Evolutionary conservation across 139 green algal genomes (phyloP).

Genomic region (Closterium sp.): DNA sequence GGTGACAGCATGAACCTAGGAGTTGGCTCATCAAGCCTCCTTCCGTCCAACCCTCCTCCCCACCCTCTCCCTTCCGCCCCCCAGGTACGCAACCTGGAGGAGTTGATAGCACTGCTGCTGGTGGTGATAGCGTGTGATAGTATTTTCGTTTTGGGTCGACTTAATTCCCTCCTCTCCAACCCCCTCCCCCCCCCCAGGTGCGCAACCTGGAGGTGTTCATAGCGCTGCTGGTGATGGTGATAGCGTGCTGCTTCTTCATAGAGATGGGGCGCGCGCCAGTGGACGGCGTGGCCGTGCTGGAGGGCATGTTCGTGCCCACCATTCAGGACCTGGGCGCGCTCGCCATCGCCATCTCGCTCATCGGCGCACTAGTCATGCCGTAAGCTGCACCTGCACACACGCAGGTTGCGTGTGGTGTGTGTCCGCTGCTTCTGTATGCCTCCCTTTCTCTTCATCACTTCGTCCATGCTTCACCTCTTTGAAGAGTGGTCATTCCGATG

Average conservation of each 20-base stretch:
- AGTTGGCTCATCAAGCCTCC: too few relatives aligned
- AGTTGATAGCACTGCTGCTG: too few relatives aligned
- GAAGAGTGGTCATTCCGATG: too few relatives aligned
- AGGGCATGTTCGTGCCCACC: slow-evolving; percentile 64
- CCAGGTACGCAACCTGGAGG: too few relatives aligned
- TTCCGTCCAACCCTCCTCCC: too few relatives aligned
- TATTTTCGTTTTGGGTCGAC: slow-evolving; percentile 40
- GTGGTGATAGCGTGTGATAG: slow-evolving; percentile 37
- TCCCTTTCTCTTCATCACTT: not conserved
- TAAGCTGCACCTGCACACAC: slow-evolving; percentile 44
- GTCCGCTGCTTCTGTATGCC: not conserved
- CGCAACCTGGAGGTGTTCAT: slow-evolving; percentile 71
- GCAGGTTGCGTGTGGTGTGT: not conserved
- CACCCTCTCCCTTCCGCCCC: too few relatives aligned
- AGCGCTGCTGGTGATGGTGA: slow-evolving; percentile 52
- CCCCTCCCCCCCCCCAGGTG: slow-evolving; percentile 27
- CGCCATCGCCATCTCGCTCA: slow-evolving; percentile 55
- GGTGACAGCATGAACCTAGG: too few relatives aligned
- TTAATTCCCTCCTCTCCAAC: too few relatives aligned
- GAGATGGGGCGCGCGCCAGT: slow-evolving; percentile 42
- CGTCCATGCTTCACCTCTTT: too few relatives aligned
- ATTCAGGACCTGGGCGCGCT: slow-evolving; percentile 43
- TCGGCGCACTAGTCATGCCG: slow-evolving; percentile 86
- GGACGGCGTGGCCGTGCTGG: slow-evolving; percentile 61
- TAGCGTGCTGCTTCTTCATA: slow-evolving; percentile 56